Evolutionary conservation across 495 filamentous ascomycete species (phyloP), one percentile per base, ranked within the genome.

Genomic region (Xylaria cubensis): DNA sequence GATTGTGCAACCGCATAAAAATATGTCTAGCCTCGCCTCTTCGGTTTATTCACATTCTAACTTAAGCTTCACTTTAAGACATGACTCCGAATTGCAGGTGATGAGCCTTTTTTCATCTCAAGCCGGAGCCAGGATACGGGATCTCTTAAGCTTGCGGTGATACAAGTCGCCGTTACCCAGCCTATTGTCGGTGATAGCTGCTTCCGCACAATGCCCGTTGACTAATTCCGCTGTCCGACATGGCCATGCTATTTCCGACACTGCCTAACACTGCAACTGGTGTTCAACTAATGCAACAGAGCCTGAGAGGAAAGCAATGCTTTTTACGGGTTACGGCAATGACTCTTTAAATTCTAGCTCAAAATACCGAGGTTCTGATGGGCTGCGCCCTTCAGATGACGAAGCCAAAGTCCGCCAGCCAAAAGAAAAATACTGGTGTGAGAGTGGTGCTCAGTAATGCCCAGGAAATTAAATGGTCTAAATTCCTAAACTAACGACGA

Each of bases 211-310:
- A 64, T 44, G 12, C 63, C 63, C 42, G 24, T 50, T n/a, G 26
- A 48, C 26, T 34, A 48, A 46, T 32, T 24, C 63, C 41, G 63
- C 24, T 19, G 34, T 24, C 39, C 15, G 61, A 42, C 39, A 44
- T 17, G 15, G 39, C 61, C 64, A 53, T 41, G 64, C 44, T 67
- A 67, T 67, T 67, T 19, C 65, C 50, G 65, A 56, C 65, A 41
- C 65, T 67, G 44, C 44, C 34, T n/a, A 4, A 21, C 64, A 34
- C 1, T n/a, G 36, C 12, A 29, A 36, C 56, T 59, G 56, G 24
- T 48, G 34, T 15, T 65, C 3, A 17, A 44, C 21, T 64, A 46
- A 64, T 29, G 8, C 17, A 29, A 44, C 61, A 24, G 9, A 36
- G 39, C 39, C 26, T 13, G 21, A 64, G 36, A 29, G 17, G 12